Evolutionary conservation across 208 protist genomes (phyloP).

Genomic region (Phytomonas sp.): DNA sequence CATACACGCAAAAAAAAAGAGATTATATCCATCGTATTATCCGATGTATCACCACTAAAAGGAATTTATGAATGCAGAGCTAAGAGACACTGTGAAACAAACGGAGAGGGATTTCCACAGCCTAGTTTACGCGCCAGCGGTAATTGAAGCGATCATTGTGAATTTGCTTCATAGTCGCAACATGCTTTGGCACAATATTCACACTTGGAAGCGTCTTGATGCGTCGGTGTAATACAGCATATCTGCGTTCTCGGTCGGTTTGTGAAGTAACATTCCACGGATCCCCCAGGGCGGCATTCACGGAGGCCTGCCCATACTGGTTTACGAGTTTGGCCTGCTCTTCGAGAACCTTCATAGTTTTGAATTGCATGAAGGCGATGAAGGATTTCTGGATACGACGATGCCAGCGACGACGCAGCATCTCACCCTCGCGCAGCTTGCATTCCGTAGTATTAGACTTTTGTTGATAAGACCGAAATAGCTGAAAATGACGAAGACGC

Average conservation of each 20-base stretch:
- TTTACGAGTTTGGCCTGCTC: constrained; percentile 80
- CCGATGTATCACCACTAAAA: background rate
- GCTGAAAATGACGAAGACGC: constrained; percentile 74
- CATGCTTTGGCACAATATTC: constrained; percentile 76
- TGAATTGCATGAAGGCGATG: constrained; percentile 87
- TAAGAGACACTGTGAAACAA: background rate
- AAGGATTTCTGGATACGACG: constrained; percentile 81
- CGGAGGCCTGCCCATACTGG: constrained; percentile 78
- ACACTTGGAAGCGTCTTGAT: constrained; percentile 60
- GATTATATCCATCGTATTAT: background rate
- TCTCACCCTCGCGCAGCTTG: constrained; percentile 79
- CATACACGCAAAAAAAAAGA: background rate
- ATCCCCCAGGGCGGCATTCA: constrained; percentile 79
- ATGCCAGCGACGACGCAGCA: constrained; percentile 79
- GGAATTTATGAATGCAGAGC: background rate
- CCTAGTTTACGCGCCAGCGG: constrained; percentile 82
- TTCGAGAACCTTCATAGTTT: constrained; percentile 88
- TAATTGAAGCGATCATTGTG: constrained; percentile 90
- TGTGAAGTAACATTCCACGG: constrained; percentile 18
- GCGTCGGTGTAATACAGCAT: constrained; percentile 36
- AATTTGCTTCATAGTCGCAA: constrained; percentile 89
- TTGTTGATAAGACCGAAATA: constrained; percentile 86
- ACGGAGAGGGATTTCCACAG: background rate
- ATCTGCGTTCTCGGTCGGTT: constrained; percentile 33
- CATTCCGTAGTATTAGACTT: constrained; percentile 82